Evolutionary conservation across 345 rosid species (phyloP), one percentile per base, ranked within the genome.

Genomic region (Cardamine chenopodiifolia): DNA sequence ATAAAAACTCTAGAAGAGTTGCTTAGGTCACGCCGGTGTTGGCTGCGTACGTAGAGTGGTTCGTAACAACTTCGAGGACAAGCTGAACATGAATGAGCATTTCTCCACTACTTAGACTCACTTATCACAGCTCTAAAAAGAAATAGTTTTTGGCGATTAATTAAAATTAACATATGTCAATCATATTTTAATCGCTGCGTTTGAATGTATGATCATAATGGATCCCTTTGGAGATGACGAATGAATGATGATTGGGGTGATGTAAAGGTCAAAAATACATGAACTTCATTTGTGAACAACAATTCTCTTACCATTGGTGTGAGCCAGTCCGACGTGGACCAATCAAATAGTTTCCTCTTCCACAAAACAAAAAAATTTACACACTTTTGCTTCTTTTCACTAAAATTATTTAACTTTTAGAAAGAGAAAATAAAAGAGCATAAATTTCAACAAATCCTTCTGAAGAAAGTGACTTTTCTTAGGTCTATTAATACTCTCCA

Each of bases 231-330:
- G 53, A 70, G 60, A 70, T 76, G 80, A 76, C 80, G 80, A 70
- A 44, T 49, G 70, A 52, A 69, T 76, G 79, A 75, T 75, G 74
- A 66, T 48, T 45, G 4, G 60, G 10, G 48, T 75, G 79, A 76
- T 69, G 75, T 76, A 44, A 70, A 62, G 18, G 55, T 70, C 15
- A 62, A 69, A 45, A 55, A 52, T 20, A 34, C 68, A 57, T 35
- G 8, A 77, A 55, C 54, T 53, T 40, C 65, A 76, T 45, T 18
- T 62, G 50, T 76, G 55, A 15, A 67, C 69, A 64, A 42, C 62
- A 34, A 40, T 19, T 22, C 61, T 66, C 32, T 70, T 26, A 57
- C 66, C 62, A 65, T 58, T 63, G 59, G 49, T 70, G 59, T 39
- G 31, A 70, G 10, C 34, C 17, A 64, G 58, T 45, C 76, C 50